These are phyloP conservation scores for Zoysia matrella DNA, from an alignment of 202 grass and related monocot genomes.

Conservation along the genomic window DNA sequence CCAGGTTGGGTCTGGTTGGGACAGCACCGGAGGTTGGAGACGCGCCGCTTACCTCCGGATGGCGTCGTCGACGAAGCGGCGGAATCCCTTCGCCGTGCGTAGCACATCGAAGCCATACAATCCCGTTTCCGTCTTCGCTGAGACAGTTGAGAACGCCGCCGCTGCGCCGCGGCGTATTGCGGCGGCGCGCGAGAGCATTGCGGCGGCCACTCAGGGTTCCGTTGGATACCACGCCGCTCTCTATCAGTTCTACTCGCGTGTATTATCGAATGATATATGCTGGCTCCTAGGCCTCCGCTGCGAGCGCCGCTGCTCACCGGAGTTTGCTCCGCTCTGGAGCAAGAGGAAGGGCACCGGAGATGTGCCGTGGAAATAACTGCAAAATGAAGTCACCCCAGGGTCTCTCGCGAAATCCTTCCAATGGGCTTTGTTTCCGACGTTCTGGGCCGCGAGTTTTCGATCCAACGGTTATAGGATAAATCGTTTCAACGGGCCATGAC, in stretches of 20 bases:
- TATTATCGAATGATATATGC: not conserved
- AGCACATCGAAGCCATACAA: constrained; percentile 77
- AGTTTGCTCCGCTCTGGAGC: constrained; percentile 20
- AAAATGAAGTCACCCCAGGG: not conserved
- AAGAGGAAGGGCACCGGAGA: not conserved
- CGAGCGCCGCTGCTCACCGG: constrained; percentile 23
- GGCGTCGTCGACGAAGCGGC: constrained; percentile 85
- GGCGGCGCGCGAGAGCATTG: constrained; percentile 45
- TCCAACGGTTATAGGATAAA: too few species aligned
- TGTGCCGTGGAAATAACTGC: not conserved
- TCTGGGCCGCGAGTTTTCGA: not conserved
- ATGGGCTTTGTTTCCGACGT: not conserved
- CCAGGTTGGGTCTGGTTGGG: not conserved
- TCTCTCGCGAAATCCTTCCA: not conserved
- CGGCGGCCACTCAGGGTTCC: constrained; percentile 7
- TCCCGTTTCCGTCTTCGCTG: constrained; percentile 46
- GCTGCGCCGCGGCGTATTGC: constrained; percentile 37
- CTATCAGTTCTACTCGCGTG: not conserved
- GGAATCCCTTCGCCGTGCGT: constrained; percentile 83
- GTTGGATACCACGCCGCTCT: not conserved
- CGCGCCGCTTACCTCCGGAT: constrained; percentile 57
- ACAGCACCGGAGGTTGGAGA: not conserved
- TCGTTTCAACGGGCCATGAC: too few species aligned
- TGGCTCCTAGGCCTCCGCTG: not conserved
- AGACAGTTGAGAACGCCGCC: constrained; percentile 37